These are phyloP conservation scores for Schrenkiella parvula DNA, from an alignment of 345 rosid genomes.

Conservation along the genomic window DNA sequence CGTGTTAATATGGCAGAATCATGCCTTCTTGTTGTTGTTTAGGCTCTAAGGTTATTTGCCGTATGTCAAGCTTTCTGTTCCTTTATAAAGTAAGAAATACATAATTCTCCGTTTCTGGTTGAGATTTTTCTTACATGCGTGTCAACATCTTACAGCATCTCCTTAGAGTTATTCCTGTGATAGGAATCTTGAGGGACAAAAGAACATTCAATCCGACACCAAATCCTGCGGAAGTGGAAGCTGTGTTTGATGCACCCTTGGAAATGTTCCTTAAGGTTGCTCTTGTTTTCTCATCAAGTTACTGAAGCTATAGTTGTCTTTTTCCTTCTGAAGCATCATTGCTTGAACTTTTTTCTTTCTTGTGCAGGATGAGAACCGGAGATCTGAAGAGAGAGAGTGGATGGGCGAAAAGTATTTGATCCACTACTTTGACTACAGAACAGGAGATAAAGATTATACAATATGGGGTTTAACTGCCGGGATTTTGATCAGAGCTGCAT, in stretches of 20 bases:
- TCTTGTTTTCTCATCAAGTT: constrained; percentile 13
- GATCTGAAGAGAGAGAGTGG: constrained; percentile 68
- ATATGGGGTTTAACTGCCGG: constrained; percentile 82
- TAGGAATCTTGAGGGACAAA: constrained; percentile 62
- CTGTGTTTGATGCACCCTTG: constrained; percentile 85
- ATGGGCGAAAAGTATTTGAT: constrained; percentile 56
- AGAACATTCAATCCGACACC: constrained; percentile 57
- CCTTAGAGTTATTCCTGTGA: constrained; percentile 79
- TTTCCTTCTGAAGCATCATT: neutral
- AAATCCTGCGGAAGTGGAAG: constrained; percentile 85
- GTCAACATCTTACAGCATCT: constrained; percentile 61
- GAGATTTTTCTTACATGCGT: neutral
- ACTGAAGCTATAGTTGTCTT: neutral
- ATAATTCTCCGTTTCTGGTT: neutral
- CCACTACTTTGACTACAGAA: constrained; percentile 60
- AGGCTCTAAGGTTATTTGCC: neutral
- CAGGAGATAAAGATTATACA: constrained; percentile 42
- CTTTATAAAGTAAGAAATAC: neutral
- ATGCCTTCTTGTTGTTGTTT: neutral
- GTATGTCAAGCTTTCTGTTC: neutral
- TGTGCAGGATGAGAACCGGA: constrained; percentile 66
- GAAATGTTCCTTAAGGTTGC: constrained; percentile 86
- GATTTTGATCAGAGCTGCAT: constrained; percentile 67
- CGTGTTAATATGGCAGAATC: neutral
- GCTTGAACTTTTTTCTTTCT: neutral